phyloP scores from a whole-genome alignment of 768 basidiomycete genomes.

The Trametes cinnabarina region DNA sequence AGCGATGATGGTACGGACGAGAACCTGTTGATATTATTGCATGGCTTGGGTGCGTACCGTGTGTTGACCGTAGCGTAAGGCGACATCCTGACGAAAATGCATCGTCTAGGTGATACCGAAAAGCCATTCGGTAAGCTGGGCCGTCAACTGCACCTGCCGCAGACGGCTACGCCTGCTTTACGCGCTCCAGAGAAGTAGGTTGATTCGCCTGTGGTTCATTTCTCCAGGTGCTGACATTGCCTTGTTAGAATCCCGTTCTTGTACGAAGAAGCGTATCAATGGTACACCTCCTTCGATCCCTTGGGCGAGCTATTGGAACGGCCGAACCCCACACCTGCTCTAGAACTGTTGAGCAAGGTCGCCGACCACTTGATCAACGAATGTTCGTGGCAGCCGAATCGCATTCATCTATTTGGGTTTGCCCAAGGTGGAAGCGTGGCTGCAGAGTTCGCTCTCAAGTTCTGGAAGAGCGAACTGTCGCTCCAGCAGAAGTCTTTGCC shows the following conservation, averaged over 20 bases:
- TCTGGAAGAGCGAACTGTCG: conserved; percentile 38
- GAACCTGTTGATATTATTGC: conserved; percentile 80
- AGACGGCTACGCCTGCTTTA: conserved; percentile 81
- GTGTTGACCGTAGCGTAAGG: neutral
- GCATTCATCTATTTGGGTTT: conserved; percentile 88
- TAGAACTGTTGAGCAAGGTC: conserved; percentile 53
- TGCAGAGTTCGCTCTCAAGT: conserved; percentile 58
- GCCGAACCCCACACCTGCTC: conserved; percentile 72
- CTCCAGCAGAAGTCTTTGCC: conserved; percentile 13
- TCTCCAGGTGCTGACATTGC: neutral
- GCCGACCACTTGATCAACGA: conserved; percentile 55
- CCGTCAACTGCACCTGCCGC: conserved; percentile 74
- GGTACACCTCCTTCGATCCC: conserved; percentile 80
- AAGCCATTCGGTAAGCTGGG: conserved; percentile 75
- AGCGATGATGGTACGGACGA: conserved; percentile 85
- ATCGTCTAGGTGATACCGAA: conserved; percentile 70
- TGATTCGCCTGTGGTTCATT: neutral
- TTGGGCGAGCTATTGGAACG: conserved; percentile 68
- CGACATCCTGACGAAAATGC: neutral
- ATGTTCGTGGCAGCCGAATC: conserved; percentile 61
- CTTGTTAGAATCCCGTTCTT: conserved; percentile 69
- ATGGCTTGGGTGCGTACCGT: conserved; percentile 71
- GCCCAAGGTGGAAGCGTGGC: conserved; percentile 83
- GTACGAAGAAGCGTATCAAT: conserved; percentile 78
- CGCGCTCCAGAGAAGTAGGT: conserved; percentile 75